Percentiles rank a stretch among this genome's conserved stretches.
Evolutionary conservation across 805 yeast genomes (phyloP).

Genomic region (Candida nonsorbophila): DNA sequence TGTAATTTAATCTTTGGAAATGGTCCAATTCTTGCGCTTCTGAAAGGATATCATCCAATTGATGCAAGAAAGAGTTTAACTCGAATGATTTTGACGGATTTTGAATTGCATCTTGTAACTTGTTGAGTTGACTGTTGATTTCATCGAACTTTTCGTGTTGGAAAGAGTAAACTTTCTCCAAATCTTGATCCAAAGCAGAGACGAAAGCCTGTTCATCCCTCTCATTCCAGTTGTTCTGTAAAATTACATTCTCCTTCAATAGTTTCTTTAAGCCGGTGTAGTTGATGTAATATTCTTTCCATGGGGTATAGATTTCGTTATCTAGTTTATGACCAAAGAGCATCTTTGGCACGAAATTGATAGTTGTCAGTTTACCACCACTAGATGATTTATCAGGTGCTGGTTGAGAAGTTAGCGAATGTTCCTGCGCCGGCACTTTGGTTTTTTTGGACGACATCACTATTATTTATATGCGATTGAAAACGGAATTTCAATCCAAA

Average conservation of each 20-base stretch:
- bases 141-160: conserved; percentile 64
- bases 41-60: conserved; percentile 67
- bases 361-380: no score
- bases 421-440: no score
- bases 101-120: conserved; percentile 57
- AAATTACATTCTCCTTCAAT: conserved; percentile 60
- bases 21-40: conserved; percentile 83
- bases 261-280: conserved; percentile 63
- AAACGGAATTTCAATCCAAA: no score
- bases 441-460: no score
- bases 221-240: conserved; percentile 54
- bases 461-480: no score
- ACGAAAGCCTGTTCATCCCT: conserved; percentile 70
- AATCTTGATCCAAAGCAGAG: conserved; percentile 56
- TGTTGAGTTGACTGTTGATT: conserved; percentile 58
- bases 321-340: conserved; percentile 80
- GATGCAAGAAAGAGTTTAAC: conserved; percentile 54
- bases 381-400: no score
- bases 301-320: conserved; percentile 79
- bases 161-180: conserved; percentile 74
- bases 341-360: conserved; percentile 48
- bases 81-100: conserved; percentile 40
- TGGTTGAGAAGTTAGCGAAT: no score
- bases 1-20: conserved; percentile 86
- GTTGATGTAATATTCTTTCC: conserved; percentile 71